These are phyloP conservation scores for Pontederia paniculata DNA, from an alignment of 176 grass and related monocot genomes.

Conservation along the genomic window DNA sequence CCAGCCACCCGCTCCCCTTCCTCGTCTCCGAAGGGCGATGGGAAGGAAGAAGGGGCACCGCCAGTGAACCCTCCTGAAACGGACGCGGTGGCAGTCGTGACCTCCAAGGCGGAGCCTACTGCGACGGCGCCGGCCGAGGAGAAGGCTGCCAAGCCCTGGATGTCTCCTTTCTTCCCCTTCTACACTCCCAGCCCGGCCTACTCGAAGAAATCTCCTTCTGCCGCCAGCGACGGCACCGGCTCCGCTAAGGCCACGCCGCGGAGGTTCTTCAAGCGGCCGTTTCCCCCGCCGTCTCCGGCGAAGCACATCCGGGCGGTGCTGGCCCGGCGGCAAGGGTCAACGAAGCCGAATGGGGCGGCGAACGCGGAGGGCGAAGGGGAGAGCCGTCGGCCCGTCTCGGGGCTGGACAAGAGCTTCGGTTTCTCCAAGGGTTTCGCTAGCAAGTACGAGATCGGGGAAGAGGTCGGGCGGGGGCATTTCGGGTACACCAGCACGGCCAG, in stretches of 20 bases:
- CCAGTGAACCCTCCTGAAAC: not conserved
- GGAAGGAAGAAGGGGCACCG: not conserved
- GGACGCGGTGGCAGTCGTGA: too few species aligned
- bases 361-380: conserved; percentile 10
- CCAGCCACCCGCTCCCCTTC: not conserved
- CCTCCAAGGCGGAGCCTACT: not conserved
- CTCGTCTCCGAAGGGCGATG: not conserved
- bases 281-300: conserved; percentile 23
- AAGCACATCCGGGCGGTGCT: conserved; percentile 18
- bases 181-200: conserved; percentile 24
- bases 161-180: conserved; percentile 25
- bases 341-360: conserved; percentile 21
- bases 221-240: not conserved
- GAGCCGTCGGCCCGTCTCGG: not conserved
- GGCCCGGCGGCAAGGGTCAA: conserved; percentile 5
- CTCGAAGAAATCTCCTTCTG: conserved; percentile 4
- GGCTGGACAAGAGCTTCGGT: conserved; percentile 25
- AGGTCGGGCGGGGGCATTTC: conserved; percentile 20
- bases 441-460: conserved; percentile 22
- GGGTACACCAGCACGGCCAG: conserved; percentile 15
- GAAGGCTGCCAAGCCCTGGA: conserved; percentile 27
- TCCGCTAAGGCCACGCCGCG: conserved; percentile 8
- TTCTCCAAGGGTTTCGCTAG: conserved; percentile 12
- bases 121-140: not conserved
- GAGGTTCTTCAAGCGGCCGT: conserved; percentile 16